phyloP scores from a whole-genome alignment of 2,329 filamentous ascomycete genomes.

The Triangularia verruculosa region DNA sequence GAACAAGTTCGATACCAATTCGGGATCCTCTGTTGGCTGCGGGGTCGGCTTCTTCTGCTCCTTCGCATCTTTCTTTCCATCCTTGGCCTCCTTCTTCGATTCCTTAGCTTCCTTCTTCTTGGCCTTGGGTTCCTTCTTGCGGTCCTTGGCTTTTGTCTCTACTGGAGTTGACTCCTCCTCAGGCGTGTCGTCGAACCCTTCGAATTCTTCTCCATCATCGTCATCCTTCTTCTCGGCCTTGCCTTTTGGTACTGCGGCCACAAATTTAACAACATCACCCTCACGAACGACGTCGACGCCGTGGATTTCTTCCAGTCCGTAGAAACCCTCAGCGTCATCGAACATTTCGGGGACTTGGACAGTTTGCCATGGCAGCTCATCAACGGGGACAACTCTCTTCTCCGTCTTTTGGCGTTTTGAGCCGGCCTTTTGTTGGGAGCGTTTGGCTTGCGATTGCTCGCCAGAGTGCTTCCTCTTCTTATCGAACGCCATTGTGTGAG shows the following conservation, averaged over 20 bases:
- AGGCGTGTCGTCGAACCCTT: constrained; percentile 33
- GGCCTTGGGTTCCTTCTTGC: constrained; percentile 1
- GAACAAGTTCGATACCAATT: constrained; percentile 51
- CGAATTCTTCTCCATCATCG: constrained; percentile 33
- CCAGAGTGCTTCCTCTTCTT: background rate
- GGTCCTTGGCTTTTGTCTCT: constrained; percentile 20
- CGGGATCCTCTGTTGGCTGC: constrained; percentile 35
- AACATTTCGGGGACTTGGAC: constrained; percentile 71
- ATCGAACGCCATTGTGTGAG: constrained; percentile 4
- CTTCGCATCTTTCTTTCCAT: constrained; percentile 31
- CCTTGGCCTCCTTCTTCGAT: constrained; percentile 27
- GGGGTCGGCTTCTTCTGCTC: constrained; percentile 34
- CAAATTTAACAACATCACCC: constrained; percentile 57
- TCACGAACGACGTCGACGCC: constrained; percentile 80
- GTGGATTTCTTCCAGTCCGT: constrained; percentile 85
- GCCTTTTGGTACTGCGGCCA: constrained; percentile 32
- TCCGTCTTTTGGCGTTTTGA: constrained; percentile 29
- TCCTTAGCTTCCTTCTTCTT: constrained; percentile 30
- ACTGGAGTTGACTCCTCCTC: constrained; percentile 13
- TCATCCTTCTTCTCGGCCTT: constrained; percentile 3
- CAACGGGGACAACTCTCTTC: constrained; percentile 42
- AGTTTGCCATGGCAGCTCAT: constrained; percentile 55
- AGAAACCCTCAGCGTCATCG: constrained; percentile 91
- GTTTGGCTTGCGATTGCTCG: background rate
- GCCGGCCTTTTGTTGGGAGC: background rate